phyloP scores from a whole-genome alignment of 2,329 filamentous ascomycete genomes.

The Cladophialophora carrionii region DNA sequence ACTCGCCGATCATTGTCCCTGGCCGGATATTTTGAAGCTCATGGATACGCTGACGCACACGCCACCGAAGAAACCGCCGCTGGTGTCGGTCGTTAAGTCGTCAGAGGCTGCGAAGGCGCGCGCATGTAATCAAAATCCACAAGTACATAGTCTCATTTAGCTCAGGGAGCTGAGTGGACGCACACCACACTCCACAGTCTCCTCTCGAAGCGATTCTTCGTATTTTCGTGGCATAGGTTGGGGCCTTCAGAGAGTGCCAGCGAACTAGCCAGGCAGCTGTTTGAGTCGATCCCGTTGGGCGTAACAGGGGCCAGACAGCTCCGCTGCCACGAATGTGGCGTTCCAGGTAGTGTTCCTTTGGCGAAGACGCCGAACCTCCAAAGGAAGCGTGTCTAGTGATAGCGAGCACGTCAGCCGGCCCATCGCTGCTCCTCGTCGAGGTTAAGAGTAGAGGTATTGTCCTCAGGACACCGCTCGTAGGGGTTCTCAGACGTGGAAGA shows the following conservation, averaged over 20 bases:
- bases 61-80: background rate
- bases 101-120: too few relatives aligned
- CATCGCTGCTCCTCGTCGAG: background rate
- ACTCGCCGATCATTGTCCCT: background rate
- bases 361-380: too few relatives aligned
- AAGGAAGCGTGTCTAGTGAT: background rate
- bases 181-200: background rate
- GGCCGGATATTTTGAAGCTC: background rate
- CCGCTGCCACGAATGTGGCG: background rate
- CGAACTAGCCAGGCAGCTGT: background rate
- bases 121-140: constrained; percentile 1
- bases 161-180: background rate
- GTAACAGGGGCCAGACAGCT: background rate
- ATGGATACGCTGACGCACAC: background rate
- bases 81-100: background rate
- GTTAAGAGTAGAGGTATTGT: background rate
- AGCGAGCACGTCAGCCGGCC: background rate
- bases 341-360: background rate
- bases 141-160: background rate
- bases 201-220: background rate
- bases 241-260: too few relatives aligned
- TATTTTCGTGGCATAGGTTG: background rate
- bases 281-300: background rate
- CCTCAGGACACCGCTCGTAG: background rate
- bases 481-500: background rate